A percentile compares a stretch with the other conserved stretches of the same genome.
phyloP scores from a whole-genome alignment of 768 basidiomycete species.

The Xerocomellus amylosporus region DNA sequence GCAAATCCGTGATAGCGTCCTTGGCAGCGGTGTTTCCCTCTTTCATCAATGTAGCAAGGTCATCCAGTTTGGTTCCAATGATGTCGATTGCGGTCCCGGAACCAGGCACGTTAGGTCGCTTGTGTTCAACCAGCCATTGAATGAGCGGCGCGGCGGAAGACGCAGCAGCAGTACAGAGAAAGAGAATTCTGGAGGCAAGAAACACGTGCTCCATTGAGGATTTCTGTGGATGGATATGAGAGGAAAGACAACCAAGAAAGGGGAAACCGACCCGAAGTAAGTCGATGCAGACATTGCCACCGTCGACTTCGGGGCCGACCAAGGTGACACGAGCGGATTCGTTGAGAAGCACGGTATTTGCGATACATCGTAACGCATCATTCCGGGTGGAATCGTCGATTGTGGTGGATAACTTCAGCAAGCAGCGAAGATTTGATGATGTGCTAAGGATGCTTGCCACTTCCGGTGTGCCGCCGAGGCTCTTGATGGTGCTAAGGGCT shows the following conservation, averaged over 20 bases:
- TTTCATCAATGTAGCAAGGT: constrained; percentile 47
- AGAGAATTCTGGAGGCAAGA: constrained; percentile 72
- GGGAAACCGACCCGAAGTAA: constrained; percentile 53
- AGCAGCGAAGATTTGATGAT: constrained; percentile 51
- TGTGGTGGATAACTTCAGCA: constrained; percentile 49
- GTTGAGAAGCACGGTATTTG: constrained; percentile 74
- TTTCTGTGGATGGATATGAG: constrained; percentile 45
- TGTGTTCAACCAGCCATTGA: constrained; percentile 61
- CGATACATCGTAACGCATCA: constrained; percentile 73
- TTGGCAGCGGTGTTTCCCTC: constrained; percentile 41
- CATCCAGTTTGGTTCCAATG: constrained; percentile 58
- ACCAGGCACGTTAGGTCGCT: constrained; percentile 43
- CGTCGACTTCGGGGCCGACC: constrained; percentile 56
- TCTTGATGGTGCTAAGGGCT: constrained; percentile 71
- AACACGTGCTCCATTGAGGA: constrained; percentile 65
- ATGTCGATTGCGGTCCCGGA: constrained; percentile 57
- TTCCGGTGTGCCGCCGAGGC: constrained; percentile 65
- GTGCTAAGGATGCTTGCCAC: constrained; percentile 63
- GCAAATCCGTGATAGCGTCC: constrained; percentile 77
- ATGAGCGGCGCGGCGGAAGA: constrained; percentile 46
- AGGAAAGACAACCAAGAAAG: constrained; percentile 13
- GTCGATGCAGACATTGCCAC: constrained; percentile 53
- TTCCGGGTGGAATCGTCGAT: constrained; percentile 59
- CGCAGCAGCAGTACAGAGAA: constrained; percentile 61
- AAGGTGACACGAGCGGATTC: constrained; percentile 59